A percentile compares a stretch with the other conserved stretches of the same genome.
phyloP scores from a whole-genome alignment of 2,329 filamentous ascomycete species.

The Aspergillus texensis region DNA sequence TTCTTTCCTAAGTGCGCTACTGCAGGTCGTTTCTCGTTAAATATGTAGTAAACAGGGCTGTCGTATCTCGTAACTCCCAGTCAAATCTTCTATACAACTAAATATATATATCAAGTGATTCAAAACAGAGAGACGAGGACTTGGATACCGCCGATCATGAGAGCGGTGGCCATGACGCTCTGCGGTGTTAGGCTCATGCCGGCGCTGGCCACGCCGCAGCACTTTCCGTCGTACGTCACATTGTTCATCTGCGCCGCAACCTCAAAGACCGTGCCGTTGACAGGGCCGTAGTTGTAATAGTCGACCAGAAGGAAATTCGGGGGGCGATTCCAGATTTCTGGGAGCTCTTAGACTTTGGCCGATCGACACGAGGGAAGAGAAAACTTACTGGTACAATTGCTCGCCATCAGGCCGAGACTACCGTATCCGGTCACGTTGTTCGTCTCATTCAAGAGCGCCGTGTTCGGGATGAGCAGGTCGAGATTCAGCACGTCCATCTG shows the following conservation, averaged over 20 bases:
- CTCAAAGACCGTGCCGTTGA: conserved; percentile 74
- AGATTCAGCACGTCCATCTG: conserved; percentile 69
- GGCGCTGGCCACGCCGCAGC: conserved; percentile 39
- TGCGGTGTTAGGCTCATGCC: conserved; percentile 25
- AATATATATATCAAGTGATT: conserved; percentile 20
- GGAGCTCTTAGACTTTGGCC: conserved; percentile 15
- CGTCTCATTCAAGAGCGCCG: conserved; percentile 69
- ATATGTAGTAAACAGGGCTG: neutral
- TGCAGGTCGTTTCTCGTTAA: neutral
- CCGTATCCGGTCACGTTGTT: conserved; percentile 68
- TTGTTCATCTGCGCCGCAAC: conserved; percentile 72
- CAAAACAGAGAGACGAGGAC: conserved; percentile 27
- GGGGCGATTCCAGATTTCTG: conserved; percentile 59
- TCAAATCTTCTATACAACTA: conserved; percentile 3
- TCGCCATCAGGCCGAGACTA: conserved; percentile 65
- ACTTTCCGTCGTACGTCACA: conserved; percentile 63
- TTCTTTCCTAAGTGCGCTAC: conserved; percentile 1
- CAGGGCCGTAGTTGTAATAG: conserved; percentile 74
- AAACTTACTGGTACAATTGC: conserved; percentile 60
- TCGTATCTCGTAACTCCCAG: neutral
- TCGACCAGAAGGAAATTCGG: conserved; percentile 83
- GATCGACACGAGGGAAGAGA: neutral
- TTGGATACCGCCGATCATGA: conserved; percentile 28
- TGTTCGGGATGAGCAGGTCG: conserved; percentile 71
- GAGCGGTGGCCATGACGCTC: conserved; percentile 24